These are phyloP conservation scores for Stentor roeselii DNA, from an alignment of 73 alveolate species.

Conservation along the genomic window DNA sequence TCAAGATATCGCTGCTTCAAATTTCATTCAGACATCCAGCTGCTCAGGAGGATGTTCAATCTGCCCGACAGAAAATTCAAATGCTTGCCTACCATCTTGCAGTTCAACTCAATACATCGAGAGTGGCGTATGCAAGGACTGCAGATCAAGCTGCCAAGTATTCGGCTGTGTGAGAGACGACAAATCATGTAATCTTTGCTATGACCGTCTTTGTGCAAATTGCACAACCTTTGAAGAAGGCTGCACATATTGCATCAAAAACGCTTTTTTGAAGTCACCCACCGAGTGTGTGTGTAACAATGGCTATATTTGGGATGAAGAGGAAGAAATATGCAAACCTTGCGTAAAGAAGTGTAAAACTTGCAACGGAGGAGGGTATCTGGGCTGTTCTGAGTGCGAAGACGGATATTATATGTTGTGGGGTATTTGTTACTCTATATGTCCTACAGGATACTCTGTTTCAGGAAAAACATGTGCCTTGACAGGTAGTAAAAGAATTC, in stretches of 20 bases:
- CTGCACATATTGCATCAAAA: neutral
- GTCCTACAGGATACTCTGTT: neutral
- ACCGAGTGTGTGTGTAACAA: neutral
- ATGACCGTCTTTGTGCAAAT: neutral
- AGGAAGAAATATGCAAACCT: neutral
- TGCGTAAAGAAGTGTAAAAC: neutral
- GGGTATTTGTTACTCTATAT: neutral
- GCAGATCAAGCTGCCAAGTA: neutral
- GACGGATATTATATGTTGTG: neutral
- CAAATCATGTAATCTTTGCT: neutral
- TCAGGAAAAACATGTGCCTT: neutral
- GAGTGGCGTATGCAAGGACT: neutral
- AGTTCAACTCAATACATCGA: neutral
- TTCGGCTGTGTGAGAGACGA: constrained; percentile 15
- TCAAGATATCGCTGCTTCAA: neutral
- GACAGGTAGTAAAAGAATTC: neutral
- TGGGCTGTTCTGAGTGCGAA: neutral
- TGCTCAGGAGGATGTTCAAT: neutral
- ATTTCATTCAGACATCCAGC: neutral
- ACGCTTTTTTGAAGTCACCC: neutral
- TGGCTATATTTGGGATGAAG: neutral
- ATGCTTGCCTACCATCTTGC: neutral
- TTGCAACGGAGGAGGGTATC: neutral
- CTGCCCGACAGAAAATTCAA: constrained; percentile 9
- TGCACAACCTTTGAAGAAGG: constrained; percentile 8